Base-by-base conservation (phyloP, 1,284 basidiomycete genomes). In the Ustilago xerochloae region DNA sequence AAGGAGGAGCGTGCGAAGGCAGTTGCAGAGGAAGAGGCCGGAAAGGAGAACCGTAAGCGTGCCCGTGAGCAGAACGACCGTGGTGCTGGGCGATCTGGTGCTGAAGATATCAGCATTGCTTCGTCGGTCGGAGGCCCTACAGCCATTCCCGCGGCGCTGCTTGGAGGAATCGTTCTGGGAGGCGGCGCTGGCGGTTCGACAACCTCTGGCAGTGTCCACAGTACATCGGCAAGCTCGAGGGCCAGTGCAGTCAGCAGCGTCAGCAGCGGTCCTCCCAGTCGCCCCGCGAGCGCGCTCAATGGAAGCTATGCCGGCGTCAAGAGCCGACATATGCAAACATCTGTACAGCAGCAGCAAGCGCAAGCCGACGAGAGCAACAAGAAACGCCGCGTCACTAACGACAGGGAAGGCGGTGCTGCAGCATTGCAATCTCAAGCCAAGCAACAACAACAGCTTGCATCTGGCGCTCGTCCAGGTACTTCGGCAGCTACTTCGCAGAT, bases 271-370 rank as follows among this genome's bases (percentile, higher is more conserved):
- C 58, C 65, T 16, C 65, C 71, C 6, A 59, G 65, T 4, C 62
- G 66, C 4, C 71, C 65, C 2, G 53, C 65, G 3, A 74, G 66
- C 43, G 65, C 71, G 5, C 58, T 68, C 47, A 74, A 68, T 52
- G 65, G 71, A 24, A 68, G 61, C 62, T 68, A 69, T 26, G 62
- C 71, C 33, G 66, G 71, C n/a, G 65, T 73, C 62, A 74, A 69
- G 62, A 74, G 71, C 41, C 65, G 66, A 39, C 69, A 74, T 55
- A 74, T 68, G 65, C 71, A 74, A 51, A 35, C 64, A 2, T 43
- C 63, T 1, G 39, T 47, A 8, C 71, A 56, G 26, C 68, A 61
- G 26, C 59, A 56, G 29, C 58, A 54, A 41, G 54, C 62, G 38
- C 56, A 55, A 30, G 28, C 41, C 36, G 63, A 68, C 10, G 64